Conservation (phyloP, 768 basidiomycete species). For the Mycena floridula region DNA sequence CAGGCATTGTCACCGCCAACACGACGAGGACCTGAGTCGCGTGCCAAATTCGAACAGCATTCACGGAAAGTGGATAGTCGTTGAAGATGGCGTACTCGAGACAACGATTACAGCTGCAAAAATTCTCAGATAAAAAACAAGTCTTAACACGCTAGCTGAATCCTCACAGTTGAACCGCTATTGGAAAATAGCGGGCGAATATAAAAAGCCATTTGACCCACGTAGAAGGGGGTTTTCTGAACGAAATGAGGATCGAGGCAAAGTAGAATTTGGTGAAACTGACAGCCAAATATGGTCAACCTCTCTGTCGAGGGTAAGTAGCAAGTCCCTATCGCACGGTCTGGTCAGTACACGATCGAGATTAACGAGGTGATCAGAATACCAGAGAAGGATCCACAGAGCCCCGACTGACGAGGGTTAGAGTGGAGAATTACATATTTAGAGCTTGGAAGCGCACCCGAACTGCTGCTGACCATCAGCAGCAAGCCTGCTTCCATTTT, state of each 20-base stretch:
- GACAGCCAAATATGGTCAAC: constrained; percentile 25
- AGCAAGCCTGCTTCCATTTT: too few relatives aligned
- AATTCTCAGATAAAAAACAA: too few relatives aligned
- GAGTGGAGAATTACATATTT: too few relatives aligned
- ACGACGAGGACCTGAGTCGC: constrained; percentile 20
- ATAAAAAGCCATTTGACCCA: constrained; percentile 28
- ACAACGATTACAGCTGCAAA: too few relatives aligned
- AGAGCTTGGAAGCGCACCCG: too few relatives aligned
- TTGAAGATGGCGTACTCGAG: constrained; percentile 6
- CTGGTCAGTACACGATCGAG: too few relatives aligned
- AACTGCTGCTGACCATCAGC: too few relatives aligned
- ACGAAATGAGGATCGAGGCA: background rate
- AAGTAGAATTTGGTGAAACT: constrained; percentile 3
- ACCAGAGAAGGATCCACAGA: background rate
- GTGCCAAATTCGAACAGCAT: constrained; percentile 7
- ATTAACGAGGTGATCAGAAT: background rate
- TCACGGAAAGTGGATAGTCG: constrained; percentile 1
- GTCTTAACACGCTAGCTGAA: too few relatives aligned
- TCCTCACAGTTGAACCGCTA: constrained; percentile 20
- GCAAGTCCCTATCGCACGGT: constrained; percentile 26
- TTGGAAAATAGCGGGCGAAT: constrained; percentile 22
- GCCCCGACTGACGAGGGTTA: constrained; percentile 16
- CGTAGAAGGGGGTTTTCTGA: constrained; percentile 20
- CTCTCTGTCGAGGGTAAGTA: constrained; percentile 24
- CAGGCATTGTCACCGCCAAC: constrained; percentile 13